Evolutionary conservation across 75 land plant genomes (phyloP), one percentile per base, ranked within the genome.

Genomic region (Gnetum montanum): DNA sequence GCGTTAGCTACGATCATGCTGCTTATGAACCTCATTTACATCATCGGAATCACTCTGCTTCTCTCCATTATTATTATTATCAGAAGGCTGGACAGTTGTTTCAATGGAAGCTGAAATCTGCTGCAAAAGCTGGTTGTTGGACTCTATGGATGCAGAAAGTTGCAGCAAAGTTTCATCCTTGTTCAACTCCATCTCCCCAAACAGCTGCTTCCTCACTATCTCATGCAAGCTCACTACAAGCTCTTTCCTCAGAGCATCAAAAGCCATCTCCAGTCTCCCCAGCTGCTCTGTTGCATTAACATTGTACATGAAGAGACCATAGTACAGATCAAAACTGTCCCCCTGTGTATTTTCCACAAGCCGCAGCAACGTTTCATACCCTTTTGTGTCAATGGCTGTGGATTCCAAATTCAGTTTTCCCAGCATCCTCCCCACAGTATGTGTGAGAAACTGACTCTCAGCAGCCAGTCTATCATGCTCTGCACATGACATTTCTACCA

Each of bases 221-320:
- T 68, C 58, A 46, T 85, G 91, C 49, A 89, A 57, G 24, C 54
- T 57, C 27, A 71, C 83, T 55, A 85, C 74, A 12, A 89, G 66
- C 71, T 79, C 70, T 65, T 69, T 75, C 62, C 74, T 89, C n/a
- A 89, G 31, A 24, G 70, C 38, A 63, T 86, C 86, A 49, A 89
- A 76, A 8, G 95, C 90, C 50, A 54, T 45, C 35, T 79, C 86
- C 58, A 89, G 59, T 61, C 90, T 60, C 56, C 81, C 85, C 26
- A 88, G 41, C 75, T 84, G 82, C 70, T 89, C 90, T 49, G 85
- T 79, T 8, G 86, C 82, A 73, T 85, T 89, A 7, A 59, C 38
- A 36, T 89, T 89, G 70, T 89, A 89, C 95, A 89, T 70, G 64
- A 89, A 89, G 58, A 89, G 57, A 35, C 95, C 95, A 74, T 85